A percentile compares a stretch with the other conserved stretches of the same genome.
Evolutionary conservation across 2,329 filamentous ascomycete species (phyloP).

Genomic region (Metarhizium album): DNA sequence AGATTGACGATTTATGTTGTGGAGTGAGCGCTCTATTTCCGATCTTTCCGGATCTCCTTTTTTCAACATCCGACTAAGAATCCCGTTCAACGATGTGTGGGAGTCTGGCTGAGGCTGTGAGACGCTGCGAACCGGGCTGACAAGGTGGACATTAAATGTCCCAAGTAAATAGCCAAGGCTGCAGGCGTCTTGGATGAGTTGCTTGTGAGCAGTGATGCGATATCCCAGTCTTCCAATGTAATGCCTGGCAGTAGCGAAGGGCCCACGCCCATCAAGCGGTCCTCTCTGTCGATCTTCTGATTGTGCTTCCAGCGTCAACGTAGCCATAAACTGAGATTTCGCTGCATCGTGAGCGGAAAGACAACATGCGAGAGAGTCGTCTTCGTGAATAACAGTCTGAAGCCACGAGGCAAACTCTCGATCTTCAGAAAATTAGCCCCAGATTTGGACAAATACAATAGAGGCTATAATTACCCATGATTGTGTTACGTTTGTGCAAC

Average conservation of each 20-base stretch:
- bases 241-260: slow-evolving; percentile 22
- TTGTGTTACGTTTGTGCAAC: background rate
- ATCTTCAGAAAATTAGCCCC: background rate
- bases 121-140: slow-evolving; percentile 9
- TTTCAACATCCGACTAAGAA: slow-evolving; percentile 22
- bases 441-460: background rate
- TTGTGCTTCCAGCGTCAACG: background rate
- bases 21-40: background rate
- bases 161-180: slow-evolving; percentile 21
- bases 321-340: background rate
- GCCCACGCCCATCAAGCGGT: background rate
- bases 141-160: slow-evolving; percentile 15
- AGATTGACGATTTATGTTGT: background rate
- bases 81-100: slow-evolving; percentile 18
- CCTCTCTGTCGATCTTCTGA: background rate
- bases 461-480: too few relatives aligned
- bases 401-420: background rate
- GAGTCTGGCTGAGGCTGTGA: slow-evolving; percentile 15
- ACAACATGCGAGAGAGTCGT: background rate
- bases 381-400: background rate
- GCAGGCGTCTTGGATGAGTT: slow-evolving; percentile 24
- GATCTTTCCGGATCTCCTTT: background rate
- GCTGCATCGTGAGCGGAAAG: background rate
- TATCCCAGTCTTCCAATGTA: slow-evolving; percentile 34
- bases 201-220: slow-evolving; percentile 26